A percentile compares a stretch with the other conserved stretches of the same genome.
Conservation (phyloP, 1,284 basidiomycete genomes). For the Sanghuangporus baumii region DNA sequence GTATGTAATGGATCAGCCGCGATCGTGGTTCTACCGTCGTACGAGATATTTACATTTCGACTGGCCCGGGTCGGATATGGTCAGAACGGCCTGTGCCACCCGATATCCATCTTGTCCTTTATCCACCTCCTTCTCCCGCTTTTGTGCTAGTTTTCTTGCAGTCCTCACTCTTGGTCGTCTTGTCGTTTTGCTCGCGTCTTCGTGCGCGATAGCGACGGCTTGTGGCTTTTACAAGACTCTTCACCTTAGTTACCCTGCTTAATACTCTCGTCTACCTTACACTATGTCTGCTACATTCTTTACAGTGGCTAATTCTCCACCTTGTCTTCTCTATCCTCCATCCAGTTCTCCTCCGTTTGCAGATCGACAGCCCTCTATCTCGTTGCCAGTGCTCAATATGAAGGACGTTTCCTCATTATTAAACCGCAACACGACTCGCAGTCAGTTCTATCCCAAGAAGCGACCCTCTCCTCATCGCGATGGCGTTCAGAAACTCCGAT, state of each 20-base stretch:
- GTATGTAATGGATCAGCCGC: background rate
- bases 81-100: background rate
- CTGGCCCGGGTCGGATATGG: background rate
- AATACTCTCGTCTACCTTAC: conserved; percentile 7
- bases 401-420: conserved; percentile 64
- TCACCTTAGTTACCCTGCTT: conserved; percentile 5
- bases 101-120: conserved; percentile 7
- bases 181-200: background rate
- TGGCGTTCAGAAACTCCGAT: conserved; percentile 63
- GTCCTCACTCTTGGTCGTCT: conserved; percentile 1
- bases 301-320: conserved; percentile 17
- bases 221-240: conserved; percentile 9
- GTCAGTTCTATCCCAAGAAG: conserved; percentile 69
- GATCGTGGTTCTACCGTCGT: background rate
- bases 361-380: conserved; percentile 24
- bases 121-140: conserved; percentile 5
- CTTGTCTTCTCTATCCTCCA: conserved; percentile 12
- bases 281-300: conserved; percentile 16
- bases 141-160: conserved; percentile 2
- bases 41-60: background rate
- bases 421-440: conserved; percentile 49
- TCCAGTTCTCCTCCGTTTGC: conserved; percentile 16
- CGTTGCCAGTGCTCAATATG: conserved; percentile 43
- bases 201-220: background rate
- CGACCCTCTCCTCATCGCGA: conserved; percentile 61